Percentiles rank a stretch among this genome's conserved stretches.
Evolutionary conservation across 768 basidiomycete genomes (phyloP).

Genomic region (Panaeolus cyanescens): DNA sequence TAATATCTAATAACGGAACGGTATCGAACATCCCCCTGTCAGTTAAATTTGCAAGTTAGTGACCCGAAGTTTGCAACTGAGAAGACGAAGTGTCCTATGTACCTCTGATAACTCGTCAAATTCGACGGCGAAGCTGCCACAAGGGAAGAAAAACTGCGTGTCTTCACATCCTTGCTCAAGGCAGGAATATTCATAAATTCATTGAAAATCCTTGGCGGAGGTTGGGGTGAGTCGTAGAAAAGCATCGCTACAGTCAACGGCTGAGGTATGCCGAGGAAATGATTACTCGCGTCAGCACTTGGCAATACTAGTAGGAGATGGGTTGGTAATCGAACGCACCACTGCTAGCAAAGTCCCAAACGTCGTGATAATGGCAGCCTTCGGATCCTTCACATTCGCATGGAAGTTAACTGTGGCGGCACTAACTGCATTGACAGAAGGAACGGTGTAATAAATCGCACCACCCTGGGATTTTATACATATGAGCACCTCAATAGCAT

Average conservation of each 20-base stretch:
- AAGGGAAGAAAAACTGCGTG: background rate
- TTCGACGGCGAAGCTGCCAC: background rate
- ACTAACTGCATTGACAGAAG: slow-evolving; percentile 22
- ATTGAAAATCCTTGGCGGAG: slow-evolving; percentile 53
- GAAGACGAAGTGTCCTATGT: no score
- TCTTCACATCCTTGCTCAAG: background rate
- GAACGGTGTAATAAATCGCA: slow-evolving; percentile 31
- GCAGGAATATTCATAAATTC: slow-evolving; percentile 46
- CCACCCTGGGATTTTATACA: slow-evolving; percentile 44
- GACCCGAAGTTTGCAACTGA: no score
- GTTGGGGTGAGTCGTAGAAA: slow-evolving; percentile 61
- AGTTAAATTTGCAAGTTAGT: no score
- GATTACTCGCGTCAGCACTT: background rate
- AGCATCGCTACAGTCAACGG: slow-evolving; percentile 40
- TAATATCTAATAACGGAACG: slow-evolving; percentile 40
- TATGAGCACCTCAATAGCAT: no score
- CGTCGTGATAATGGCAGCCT: slow-evolving; percentile 49
- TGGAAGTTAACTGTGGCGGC: slow-evolving; percentile 43
- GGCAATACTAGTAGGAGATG: background rate
- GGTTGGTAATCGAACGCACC: no score
- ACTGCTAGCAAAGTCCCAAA: slow-evolving; percentile 29
- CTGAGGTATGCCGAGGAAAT: slow-evolving; percentile 5
- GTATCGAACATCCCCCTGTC: slow-evolving; percentile 41
- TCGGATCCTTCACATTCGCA: slow-evolving; percentile 46
- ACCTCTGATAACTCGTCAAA: background rate